Evolutionary conservation across 805 yeast species (phyloP), one percentile per base, ranked within the genome.

Genomic region (Dipodascopsis uninucleata): DNA sequence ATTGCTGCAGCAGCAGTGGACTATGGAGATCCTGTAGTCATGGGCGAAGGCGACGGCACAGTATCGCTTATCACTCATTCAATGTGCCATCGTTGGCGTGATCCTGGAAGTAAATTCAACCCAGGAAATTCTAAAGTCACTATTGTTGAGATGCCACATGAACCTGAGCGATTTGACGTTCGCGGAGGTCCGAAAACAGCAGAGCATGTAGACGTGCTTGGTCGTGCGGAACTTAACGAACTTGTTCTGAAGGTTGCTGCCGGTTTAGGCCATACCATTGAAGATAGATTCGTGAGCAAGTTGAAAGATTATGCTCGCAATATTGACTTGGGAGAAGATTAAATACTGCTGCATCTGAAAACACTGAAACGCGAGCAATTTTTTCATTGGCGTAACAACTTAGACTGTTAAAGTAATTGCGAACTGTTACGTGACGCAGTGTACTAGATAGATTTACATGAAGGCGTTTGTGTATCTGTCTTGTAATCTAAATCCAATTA

Each of bases 141-240:
- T 18, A 73, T 88, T 38, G 96, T 90, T 10, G 98, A 93, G 66
- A 82, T 93, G 70, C 76, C 77, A 58, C 96, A 93, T 60, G 94
- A 89, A 61, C 98, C 98, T 0, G 95, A 86, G 60, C 70, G 85
- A 55, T 88, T 85, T 58, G 98, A 93, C 67, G 85, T 93, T 26
- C 76, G 98, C 54, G 98, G 98, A 21, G 98, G 98, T 10, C 94
- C 96, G 8, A 85, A 84, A 62, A 90, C 97, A 0, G 97, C 97
- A 1, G 98, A 93, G 59, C 98, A 93, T 64, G 98, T 93, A 23
- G 98, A 93, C 62, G 89, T 93, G 36, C 71, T 93, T 36, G 98
- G 98, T 1, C 80, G 95, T 52, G 86, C 97, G 1, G 95, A 83
- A 60, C 70, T 93, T 62, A 93, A 93, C 61, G 98, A 93, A 60